Evolutionary conservation across 306 rosid genomes (phyloP), one percentile per base, ranked within the genome.

Genomic region (Gastrolobium villosum): DNA sequence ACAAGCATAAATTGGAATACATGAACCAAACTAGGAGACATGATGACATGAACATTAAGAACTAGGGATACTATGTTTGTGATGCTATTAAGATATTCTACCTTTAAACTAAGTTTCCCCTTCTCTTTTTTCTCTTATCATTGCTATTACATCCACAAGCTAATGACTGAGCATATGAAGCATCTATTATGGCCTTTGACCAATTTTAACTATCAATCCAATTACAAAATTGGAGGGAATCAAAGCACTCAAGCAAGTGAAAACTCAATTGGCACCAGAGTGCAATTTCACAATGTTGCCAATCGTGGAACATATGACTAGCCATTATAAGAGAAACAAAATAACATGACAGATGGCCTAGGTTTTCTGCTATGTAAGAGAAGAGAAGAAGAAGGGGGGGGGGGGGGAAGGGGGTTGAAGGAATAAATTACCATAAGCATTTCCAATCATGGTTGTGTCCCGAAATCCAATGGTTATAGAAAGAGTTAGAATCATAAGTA

Each of bases 401-500:
- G 46, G 32, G 28, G 9, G 71, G 32, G 34, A 44, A 32, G 59
- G 26, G 4, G 71, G 10, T 35, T 34, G 57, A 30, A 48, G 13
- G 69, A 80, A 76, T 9, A 75, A 59, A 79, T 55, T 86, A 93
- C 97, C 96, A 72, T 93, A 93, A 65, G 98, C 98, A 82, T 93
- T 88, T 86, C 98, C 98, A 35, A 93, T 93, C 41, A 89, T 34
- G 64, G 87, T 93, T 2, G 94, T 93, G 82, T 90, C 96, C 67
- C n/a, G 94, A 82, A 93, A 93, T 59, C 96, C 98, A 60, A 93
- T 54, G 49, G 98, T 93, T 78, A 93, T 75, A 43, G 98, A 86
- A 65, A 93, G 96, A 53, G 96, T 93, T 50, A 93, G 90, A 79
- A 93, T 65, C 98, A 93, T 93, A 48, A 93, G 90, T 83, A 89